Conservation (phyloP, 306 rosid genomes). For the Heteromeles arbutifolia region DNA sequence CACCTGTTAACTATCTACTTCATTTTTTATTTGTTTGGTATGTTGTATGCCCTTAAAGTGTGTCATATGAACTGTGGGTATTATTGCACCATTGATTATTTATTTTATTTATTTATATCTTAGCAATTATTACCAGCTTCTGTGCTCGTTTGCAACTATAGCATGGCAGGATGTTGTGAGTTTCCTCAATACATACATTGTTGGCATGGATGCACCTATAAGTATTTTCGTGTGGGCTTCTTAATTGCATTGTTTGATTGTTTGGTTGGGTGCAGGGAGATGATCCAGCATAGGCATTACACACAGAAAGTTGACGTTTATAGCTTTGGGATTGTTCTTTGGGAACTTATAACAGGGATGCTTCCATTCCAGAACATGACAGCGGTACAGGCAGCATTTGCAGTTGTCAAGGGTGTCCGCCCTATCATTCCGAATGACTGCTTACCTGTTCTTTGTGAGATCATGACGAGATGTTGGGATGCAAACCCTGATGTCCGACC, state of each 20-base stretch:
- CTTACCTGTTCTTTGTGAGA: constrained; percentile 81
- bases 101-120: too few relatives aligned
- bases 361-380: constrained; percentile 99
- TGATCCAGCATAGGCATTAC: constrained; percentile 99
- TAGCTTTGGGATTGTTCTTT: constrained; percentile 95
- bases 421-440: constrained; percentile 81
- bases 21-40: neutral
- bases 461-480: constrained; percentile 99
- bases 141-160: neutral
- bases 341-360: constrained; percentile 98
- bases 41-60: neutral
- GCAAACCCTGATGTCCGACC: constrained; percentile 95
- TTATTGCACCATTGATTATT: neutral
- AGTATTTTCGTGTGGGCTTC: constrained; percentile 21
- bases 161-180: neutral
- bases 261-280: constrained; percentile 61
- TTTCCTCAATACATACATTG: neutral
- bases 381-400: constrained; percentile 99
- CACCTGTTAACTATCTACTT: neutral
- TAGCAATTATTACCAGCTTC: neutral
- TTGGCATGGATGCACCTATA: neutral
- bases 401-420: constrained; percentile 87
- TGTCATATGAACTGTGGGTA: neutral
- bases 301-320: constrained; percentile 94
- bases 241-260: constrained; percentile 1